phyloP scores from a whole-genome alignment of 2,329 filamentous ascomycete species.

The Hortaea sp. region DNA sequence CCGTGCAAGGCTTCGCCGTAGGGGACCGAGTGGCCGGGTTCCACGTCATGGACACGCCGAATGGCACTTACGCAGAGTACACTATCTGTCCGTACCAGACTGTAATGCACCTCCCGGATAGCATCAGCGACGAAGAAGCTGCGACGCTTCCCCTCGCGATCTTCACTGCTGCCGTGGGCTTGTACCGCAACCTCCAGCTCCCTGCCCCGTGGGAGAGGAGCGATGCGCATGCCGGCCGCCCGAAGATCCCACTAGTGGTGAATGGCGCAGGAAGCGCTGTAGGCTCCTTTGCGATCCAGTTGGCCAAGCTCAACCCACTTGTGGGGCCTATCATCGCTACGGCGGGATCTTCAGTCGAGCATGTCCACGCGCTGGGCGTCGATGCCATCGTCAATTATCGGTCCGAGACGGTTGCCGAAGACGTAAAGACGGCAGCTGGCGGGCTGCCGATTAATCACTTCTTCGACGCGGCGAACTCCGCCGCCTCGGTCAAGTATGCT shows the following conservation, averaged over 20 bases:
- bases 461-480: neutral
- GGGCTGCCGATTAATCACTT: neutral
- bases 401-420: neutral
- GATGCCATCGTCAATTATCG: neutral
- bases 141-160: constrained; percentile 33
- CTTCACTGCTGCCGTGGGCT: constrained; percentile 32
- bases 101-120: constrained; percentile 43
- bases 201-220: constrained; percentile 27
- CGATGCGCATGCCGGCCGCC: neutral
- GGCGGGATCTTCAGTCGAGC: neutral
- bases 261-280: constrained; percentile 34
- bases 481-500: neutral
- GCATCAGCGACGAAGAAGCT: constrained; percentile 39
- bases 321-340: neutral
- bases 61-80: constrained; percentile 51
- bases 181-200: constrained; percentile 26
- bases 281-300: constrained; percentile 32
- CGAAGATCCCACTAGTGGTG: constrained; percentile 19
- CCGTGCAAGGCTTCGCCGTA: constrained; percentile 45
- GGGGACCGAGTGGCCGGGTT: constrained; percentile 48
- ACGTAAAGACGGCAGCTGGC: neutral
- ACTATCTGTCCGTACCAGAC: constrained; percentile 43
- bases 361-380: neutral
- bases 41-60: constrained; percentile 35
- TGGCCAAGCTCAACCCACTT: constrained; percentile 18